phyloP scores from a whole-genome alignment of 768 basidiomycete species.

The Paxillus rubicundulus region DNA sequence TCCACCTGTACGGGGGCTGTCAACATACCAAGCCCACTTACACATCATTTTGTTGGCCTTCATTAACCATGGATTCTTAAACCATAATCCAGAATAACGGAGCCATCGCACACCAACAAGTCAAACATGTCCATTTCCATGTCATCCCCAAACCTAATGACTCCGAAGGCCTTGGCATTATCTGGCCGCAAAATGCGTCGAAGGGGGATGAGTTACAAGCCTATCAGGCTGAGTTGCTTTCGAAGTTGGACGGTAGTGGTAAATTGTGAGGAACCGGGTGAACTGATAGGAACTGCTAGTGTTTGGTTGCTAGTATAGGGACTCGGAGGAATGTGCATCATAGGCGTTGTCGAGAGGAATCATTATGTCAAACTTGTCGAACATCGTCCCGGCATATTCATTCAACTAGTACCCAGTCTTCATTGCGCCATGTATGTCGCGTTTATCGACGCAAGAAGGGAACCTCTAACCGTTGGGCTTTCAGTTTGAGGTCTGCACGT shows the following conservation, averaged over 20 bases:
- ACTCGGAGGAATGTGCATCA: too few species aligned
- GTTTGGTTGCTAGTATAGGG: background rate
- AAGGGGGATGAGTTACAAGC: slow-evolving; percentile 22
- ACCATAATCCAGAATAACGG: slow-evolving; percentile 59
- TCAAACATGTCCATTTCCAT: slow-evolving; percentile 91
- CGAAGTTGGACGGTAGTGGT: slow-evolving; percentile 13
- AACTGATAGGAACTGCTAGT: too few species aligned
- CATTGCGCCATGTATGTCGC: too few species aligned
- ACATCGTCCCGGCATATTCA: too few species aligned
- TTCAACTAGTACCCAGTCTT: too few species aligned
- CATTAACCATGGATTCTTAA: background rate
- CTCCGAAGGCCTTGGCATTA: slow-evolving; percentile 64
- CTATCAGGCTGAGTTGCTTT: slow-evolving; percentile 17
- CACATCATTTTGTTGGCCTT: background rate
- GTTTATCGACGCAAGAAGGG: too few species aligned
- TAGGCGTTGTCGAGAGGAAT: background rate
- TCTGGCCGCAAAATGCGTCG: slow-evolving; percentile 50
- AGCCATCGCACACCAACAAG: slow-evolving; percentile 60
- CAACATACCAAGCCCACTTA: too few species aligned
- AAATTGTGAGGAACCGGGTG: slow-evolving; percentile 10
- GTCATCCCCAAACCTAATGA: slow-evolving; percentile 86
- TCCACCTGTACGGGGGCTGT: too few species aligned
- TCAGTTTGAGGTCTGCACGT: too few species aligned
- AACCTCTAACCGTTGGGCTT: too few species aligned
- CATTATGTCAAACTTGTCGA: too few species aligned